Percentiles rank a stretch among this genome's conserved stretches.
phyloP scores from a whole-genome alignment of 768 basidiomycete genomes.

The Rubroboletus pulcherrimus region DNA sequence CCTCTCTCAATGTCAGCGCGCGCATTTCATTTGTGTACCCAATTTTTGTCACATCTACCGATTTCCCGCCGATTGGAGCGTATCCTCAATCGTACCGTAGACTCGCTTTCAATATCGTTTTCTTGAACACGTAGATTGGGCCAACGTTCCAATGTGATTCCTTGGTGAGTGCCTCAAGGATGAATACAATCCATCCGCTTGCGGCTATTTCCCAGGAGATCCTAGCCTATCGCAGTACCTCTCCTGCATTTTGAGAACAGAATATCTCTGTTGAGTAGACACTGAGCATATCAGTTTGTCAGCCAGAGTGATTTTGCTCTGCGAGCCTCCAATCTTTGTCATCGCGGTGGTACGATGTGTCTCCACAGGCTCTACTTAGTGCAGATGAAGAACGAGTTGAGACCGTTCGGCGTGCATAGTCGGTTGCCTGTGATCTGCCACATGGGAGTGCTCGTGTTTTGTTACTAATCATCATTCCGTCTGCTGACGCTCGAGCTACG shows the following conservation, averaged over 20 bases:
- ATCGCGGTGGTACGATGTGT: background rate
- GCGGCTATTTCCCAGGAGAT: background rate
- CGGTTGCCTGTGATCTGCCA: no score
- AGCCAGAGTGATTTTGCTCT: no score
- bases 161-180: conserved; percentile 10
- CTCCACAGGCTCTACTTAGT: no score
- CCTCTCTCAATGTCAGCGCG: background rate
- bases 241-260: background rate
- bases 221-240: background rate
- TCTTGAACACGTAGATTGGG: background rate
- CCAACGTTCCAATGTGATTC: background rate
- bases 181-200: background rate
- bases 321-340: no score
- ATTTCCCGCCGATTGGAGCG: background rate
- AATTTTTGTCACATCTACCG: conserved; percentile 2
- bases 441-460: background rate
- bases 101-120: background rate
- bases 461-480: conserved; percentile 6
- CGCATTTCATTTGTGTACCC: background rate
- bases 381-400: no score
- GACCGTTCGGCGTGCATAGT: no score
- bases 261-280: background rate
- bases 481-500: background rate
- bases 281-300: no score
- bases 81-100: background rate